Evolutionary conservation across 257 asterid species (phyloP).

Genomic region (Oldenlandia corymbosa): DNA sequence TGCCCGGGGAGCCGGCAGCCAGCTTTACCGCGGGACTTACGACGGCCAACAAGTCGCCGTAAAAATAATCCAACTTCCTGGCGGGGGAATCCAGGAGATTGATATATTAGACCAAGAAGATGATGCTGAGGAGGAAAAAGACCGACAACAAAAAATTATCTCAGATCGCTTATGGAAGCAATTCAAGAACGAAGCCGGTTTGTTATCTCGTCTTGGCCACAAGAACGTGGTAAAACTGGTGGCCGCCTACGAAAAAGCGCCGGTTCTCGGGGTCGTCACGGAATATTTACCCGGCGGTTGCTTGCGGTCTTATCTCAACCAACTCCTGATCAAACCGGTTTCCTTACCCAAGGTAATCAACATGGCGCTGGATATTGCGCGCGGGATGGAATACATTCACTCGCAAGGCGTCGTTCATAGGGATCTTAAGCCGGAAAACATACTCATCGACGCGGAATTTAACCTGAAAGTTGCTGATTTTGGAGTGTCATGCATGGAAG

Average conservation of each 20-base stretch:
- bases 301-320: slow-evolving; percentile 69
- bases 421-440: slow-evolving; percentile 85
- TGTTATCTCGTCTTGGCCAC: slow-evolving; percentile 61
- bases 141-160: slow-evolving; percentile 24
- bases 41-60: slow-evolving; percentile 82
- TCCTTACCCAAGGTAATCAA: slow-evolving; percentile 50
- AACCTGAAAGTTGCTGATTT: slow-evolving; percentile 84
- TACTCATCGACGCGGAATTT: slow-evolving; percentile 71
- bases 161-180: slow-evolving; percentile 52
- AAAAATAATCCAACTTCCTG: slow-evolving; percentile 75
- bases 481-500: slow-evolving; percentile 77
- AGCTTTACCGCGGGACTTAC: slow-evolving; percentile 76
- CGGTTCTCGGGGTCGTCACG: slow-evolving; percentile 64
- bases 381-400: slow-evolving; percentile 82
- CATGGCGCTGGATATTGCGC: slow-evolving; percentile 72
- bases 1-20: slow-evolving; percentile 79
- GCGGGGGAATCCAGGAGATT: too few species aligned
- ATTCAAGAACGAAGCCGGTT: slow-evolving; percentile 54
- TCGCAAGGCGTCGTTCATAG: slow-evolving; percentile 83
- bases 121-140: slow-evolving; percentile 51
- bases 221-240: slow-evolving; percentile 67
- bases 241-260: slow-evolving; percentile 73
- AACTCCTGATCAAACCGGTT: slow-evolving; percentile 67
- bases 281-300: slow-evolving; percentile 88
- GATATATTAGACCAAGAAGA: too few species aligned